Base-by-base conservation (phyloP, 75 land plant genomes). In the Isoetes taiwanensis region DNA sequence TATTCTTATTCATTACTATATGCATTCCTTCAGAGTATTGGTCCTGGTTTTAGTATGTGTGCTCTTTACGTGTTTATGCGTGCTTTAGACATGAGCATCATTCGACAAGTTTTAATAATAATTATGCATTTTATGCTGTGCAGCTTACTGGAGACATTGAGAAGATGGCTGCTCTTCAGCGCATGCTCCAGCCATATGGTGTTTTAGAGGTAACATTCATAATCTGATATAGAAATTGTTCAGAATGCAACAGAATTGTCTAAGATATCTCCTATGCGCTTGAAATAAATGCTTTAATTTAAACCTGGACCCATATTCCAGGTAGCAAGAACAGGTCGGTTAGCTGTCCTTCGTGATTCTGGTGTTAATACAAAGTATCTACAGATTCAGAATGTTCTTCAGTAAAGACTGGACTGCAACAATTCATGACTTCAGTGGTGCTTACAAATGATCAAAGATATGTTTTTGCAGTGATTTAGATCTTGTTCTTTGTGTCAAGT, bases 111-210 rank as follows among this genome's bases (percentile, higher is more conserved):
- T 5, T 32, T 5, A 3, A 54, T 3, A 3, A 54, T 23, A 12
- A 28, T 9, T 28, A 10, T 54, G 26, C 27, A 23, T 21, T 23
- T 23, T 28, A 6, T 8, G 52, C 58, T 9, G 11, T 37, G 11
- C 69, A 86, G 94, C 73, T 90, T 21, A 76, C 97, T 2, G 97
- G 97, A 25, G 84, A 82, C 60, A 65, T 90, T 53, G 71, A 86
- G 63, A 91, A 91, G 75, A 86, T 87, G 88, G 94, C 82, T 59
- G 97, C 89, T 6, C 53, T 91, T 41, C 97, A 91, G 62, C 66
- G 88, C 37, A 54, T 86, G 57, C 71, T 91, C 37, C 85, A 91
- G 72, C 89, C 84, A 3, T 86, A 80, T 70, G 94, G 97, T 46
- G 86, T 91, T 31, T 80, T 87, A 43, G 97, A 91, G 94, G 97